Evolutionary conservation across 148 eudicot genomes (phyloP).

Genomic region (Rhododendron vialii): DNA sequence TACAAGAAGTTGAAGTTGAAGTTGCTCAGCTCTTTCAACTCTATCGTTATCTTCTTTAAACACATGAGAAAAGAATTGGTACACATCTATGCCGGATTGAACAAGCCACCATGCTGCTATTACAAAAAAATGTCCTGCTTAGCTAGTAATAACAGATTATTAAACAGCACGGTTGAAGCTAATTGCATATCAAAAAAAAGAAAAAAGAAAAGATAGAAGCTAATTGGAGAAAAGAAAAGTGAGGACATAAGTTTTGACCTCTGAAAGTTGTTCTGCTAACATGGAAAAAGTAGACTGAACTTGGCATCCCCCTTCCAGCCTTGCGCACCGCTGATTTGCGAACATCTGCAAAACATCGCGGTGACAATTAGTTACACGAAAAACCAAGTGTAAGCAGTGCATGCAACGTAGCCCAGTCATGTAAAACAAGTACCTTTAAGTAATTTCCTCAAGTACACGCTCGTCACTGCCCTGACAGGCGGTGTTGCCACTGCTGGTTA

Average conservation of each 20-base stretch:
- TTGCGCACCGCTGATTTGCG: constrained; percentile 82
- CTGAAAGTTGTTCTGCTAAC: constrained; percentile 71
- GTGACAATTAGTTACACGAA: not conserved
- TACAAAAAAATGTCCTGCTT: constrained; percentile 76
- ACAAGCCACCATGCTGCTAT: constrained; percentile 88
- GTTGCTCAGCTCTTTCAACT: constrained; percentile 40
- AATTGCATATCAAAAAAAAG: not conserved
- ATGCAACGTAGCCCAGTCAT: not conserved
- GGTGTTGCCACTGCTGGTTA: constrained; percentile 43
- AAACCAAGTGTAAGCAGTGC: not conserved
- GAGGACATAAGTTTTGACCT: constrained; percentile 32
- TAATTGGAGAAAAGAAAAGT: constrained; percentile 1
- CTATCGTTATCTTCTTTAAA: constrained; percentile 40
- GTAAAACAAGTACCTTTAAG: constrained; percentile 58
- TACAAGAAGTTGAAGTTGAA: constrained; percentile 47
- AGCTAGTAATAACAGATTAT: not conserved
- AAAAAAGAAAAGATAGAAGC: not conserved
- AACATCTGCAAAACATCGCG: constrained; percentile 51
- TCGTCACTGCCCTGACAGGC: constrained; percentile 35
- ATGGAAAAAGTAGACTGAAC: constrained; percentile 41
- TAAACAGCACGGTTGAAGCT: not conserved
- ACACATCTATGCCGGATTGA: constrained; percentile 75
- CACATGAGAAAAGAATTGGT: constrained; percentile 42
- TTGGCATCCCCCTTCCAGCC: constrained; percentile 69
- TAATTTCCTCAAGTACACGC: constrained; percentile 43